Evolutionary conservation across 2,329 filamentous ascomycete species (phyloP).

Genomic region (Teratosphaeria destructans): DNA sequence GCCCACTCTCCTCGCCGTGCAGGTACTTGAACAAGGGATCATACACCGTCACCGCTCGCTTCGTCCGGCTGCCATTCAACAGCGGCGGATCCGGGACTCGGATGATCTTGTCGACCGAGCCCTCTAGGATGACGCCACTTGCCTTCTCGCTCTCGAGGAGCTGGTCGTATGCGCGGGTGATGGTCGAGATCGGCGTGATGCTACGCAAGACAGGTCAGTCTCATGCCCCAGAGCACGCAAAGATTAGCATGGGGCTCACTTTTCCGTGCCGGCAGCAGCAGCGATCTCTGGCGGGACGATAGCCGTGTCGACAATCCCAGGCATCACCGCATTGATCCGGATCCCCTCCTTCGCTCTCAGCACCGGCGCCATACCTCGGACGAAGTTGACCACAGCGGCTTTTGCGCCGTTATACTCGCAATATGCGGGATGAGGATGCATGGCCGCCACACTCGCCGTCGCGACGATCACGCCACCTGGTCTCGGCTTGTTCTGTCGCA

Average conservation of each 20-base stretch:
- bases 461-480: constrained; percentile 10
- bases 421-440: constrained; percentile 10
- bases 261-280: background rate
- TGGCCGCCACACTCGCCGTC: constrained; percentile 9
- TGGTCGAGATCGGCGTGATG: constrained; percentile 9
- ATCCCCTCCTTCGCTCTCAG: constrained; percentile 5
- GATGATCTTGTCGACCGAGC: constrained; percentile 6
- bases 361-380: constrained; percentile 2
- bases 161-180: constrained; percentile 6
- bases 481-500: constrained; percentile 8
- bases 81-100: constrained; percentile 4
- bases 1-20: constrained; percentile 7
- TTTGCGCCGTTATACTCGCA: constrained; percentile 11
- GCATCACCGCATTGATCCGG: constrained; percentile 3
- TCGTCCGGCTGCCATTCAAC: constrained; percentile 6
- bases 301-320: background rate
- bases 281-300: background rate
- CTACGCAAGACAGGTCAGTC: background rate
- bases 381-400: constrained; percentile 7
- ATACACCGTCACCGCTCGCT: constrained; percentile 9
- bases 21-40: constrained; percentile 9
- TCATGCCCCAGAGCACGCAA: background rate
- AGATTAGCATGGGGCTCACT: background rate
- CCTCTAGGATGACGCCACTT: constrained; percentile 7
- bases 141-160: constrained; percentile 6